phyloP scores from a whole-genome alignment of 192 early-diverging fungal genomes.

The Paraglomus brasilianum region DNA sequence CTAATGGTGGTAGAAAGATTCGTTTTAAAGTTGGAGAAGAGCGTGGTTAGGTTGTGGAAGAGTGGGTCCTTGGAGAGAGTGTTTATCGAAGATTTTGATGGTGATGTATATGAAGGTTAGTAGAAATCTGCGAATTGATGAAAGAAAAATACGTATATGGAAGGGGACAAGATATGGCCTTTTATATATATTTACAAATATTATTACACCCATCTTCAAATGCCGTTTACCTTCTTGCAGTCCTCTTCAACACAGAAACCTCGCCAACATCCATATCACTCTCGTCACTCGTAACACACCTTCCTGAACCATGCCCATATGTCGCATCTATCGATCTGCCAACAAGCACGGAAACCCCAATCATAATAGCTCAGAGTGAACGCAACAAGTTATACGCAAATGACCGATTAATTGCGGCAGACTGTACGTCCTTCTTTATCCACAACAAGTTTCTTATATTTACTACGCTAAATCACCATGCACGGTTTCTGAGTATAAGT shows the following conservation, averaged over 20 bases:
- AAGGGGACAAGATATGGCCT: too few species aligned
- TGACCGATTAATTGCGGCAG: conserved; percentile 63
- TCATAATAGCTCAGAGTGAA: conserved; percentile 71
- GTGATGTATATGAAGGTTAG: conserved; percentile 41
- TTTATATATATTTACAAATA: too few species aligned
- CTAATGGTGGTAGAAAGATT: too few species aligned
- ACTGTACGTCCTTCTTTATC: conserved; percentile 84
- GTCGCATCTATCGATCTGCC: conserved; percentile 32
- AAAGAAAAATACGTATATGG: too few species aligned
- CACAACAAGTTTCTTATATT: conserved; percentile 80
- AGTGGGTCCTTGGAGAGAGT: conserved; percentile 27
- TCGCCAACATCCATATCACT: too few species aligned
- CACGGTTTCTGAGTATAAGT: conserved; percentile 63
- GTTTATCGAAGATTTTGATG: conserved; percentile 43
- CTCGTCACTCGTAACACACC: too few species aligned
- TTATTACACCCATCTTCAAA: too few species aligned
- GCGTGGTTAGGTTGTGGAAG: too few species aligned
- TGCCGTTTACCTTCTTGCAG: too few species aligned
- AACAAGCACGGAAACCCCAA: not conserved
- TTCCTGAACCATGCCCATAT: conserved; percentile 42
- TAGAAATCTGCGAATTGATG: too few species aligned
- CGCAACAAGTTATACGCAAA: conserved; percentile 86
- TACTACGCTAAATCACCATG: conserved; percentile 80
- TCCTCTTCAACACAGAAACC: too few species aligned
- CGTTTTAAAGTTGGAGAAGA: too few species aligned